These are phyloP conservation scores for Penicillium sp. DNA, from an alignment of 2,329 filamentous ascomycete genomes.

Conservation along the genomic window DNA sequence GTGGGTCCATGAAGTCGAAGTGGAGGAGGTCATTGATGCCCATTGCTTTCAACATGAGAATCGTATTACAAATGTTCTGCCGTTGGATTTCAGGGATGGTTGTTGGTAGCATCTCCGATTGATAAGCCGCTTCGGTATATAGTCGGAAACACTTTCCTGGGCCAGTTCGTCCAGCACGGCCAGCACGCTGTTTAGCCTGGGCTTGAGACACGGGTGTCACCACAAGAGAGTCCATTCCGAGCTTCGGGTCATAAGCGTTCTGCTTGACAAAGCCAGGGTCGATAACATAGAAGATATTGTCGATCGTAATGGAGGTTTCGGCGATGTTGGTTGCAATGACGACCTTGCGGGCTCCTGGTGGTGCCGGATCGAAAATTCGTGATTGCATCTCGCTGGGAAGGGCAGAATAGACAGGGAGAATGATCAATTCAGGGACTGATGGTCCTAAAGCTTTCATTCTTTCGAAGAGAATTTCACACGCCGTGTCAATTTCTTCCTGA, in stretches of 20 bases:
- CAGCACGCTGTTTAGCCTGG: slow-evolving; percentile 90
- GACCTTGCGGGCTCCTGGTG: slow-evolving; percentile 82
- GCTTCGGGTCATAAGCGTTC: slow-evolving; percentile 92
- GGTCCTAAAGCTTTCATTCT: slow-evolving; percentile 94
- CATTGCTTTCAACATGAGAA: slow-evolving; percentile 98
- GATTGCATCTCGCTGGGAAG: slow-evolving; percentile 92
- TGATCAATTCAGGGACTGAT: slow-evolving; percentile 85
- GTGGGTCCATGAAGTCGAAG: slow-evolving; percentile 99
- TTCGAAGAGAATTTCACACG: slow-evolving; percentile 88
- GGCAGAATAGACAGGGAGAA: slow-evolving; percentile 93
- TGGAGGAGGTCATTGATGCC: slow-evolving; percentile 96
- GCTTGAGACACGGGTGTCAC: slow-evolving; percentile 97
- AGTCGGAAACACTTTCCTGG: slow-evolving; percentile 94
- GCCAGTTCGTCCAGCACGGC: slow-evolving; percentile 88
- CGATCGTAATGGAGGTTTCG: slow-evolving; percentile 96
- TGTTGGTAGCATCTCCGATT: slow-evolving; percentile 95
- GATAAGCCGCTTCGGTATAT: slow-evolving; percentile 93
- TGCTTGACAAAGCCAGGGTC: slow-evolving; percentile 98
- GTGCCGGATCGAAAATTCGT: slow-evolving; percentile 90
- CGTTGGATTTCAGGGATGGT: slow-evolving; percentile 96
- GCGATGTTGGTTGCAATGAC: slow-evolving; percentile 98
- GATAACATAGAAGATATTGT: slow-evolving; percentile 95
- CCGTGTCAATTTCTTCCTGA: slow-evolving; percentile 95
- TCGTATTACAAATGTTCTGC: slow-evolving; percentile 88
- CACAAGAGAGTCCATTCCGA: slow-evolving; percentile 95